phyloP scores from a whole-genome alignment of 2,329 filamentous ascomycete species.

The Fusarium sp. region DNA sequence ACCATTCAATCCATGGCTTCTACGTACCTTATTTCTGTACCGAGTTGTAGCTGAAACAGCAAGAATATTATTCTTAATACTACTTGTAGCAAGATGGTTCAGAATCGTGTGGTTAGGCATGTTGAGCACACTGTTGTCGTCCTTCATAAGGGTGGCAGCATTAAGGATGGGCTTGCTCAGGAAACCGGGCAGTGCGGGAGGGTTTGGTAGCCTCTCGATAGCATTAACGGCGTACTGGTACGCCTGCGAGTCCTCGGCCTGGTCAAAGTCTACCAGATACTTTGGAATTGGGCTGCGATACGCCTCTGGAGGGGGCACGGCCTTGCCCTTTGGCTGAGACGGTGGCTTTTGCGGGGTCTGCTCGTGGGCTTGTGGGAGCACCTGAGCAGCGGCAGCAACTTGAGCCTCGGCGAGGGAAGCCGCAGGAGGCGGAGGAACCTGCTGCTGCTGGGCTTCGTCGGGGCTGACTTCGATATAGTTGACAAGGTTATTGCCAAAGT shows the following conservation, averaged over 20 bases:
- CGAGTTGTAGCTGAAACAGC: conserved; percentile 97
- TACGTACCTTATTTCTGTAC: conserved; percentile 90
- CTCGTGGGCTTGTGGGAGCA: conserved; percentile 24
- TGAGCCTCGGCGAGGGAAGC: conserved; percentile 50
- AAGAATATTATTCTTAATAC: conserved; percentile 96
- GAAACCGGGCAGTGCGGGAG: conserved; percentile 90
- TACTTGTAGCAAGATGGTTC: conserved; percentile 97
- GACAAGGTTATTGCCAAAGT: conserved; percentile 97
- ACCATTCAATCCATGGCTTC: neutral
- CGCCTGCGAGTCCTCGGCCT: conserved; percentile 81
- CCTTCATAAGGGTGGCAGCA: conserved; percentile 91
- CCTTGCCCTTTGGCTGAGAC: conserved; percentile 66
- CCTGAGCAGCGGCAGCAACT: conserved; percentile 24
- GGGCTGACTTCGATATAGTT: conserved; percentile 97
- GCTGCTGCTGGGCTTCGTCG: conserved; percentile 70
- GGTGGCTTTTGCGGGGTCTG: conserved; percentile 19
- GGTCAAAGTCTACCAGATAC: conserved; percentile 89
- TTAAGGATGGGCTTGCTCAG: conserved; percentile 96
- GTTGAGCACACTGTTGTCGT: conserved; percentile 96
- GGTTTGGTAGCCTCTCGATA: conserved; percentile 84
- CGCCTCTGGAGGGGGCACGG: conserved; percentile 67
- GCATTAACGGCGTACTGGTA: conserved; percentile 83
- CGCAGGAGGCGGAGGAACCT: conserved; percentile 51
- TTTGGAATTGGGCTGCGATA: conserved; percentile 85
- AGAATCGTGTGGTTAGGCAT: conserved; percentile 98